These are phyloP conservation scores for Leishmania aethiopica DNA, from an alignment of 208 protist genomes.

Conservation along the genomic window DNA sequence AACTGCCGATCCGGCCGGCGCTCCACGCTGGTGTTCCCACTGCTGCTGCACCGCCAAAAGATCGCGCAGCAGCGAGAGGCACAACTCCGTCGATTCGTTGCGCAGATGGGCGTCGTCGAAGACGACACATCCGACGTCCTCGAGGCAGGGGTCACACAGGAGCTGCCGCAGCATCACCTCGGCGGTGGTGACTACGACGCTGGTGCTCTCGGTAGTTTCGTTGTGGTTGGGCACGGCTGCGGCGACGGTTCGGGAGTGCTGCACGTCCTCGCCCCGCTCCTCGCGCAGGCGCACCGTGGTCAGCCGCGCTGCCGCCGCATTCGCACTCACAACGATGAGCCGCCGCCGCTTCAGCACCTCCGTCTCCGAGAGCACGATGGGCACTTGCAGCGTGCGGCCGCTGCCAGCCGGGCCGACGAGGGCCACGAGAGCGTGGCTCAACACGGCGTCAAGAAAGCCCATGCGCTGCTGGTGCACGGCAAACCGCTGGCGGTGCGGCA, in stretches of 20 bases:
- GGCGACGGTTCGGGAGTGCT: constrained; percentile 46
- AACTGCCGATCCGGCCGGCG: constrained; percentile 9
- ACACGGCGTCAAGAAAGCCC: constrained; percentile 68
- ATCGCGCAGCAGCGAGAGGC: constrained; percentile 65
- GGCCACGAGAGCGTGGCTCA: constrained; percentile 58
- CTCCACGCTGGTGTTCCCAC: constrained; percentile 21
- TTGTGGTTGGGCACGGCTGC: constrained; percentile 41
- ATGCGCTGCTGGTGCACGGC: constrained; percentile 77
- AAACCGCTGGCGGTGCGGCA: constrained; percentile 85
- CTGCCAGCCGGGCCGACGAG: constrained; percentile 61
- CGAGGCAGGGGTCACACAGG: constrained; percentile 75
- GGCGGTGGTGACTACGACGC: constrained; percentile 77
- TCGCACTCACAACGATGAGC: constrained; percentile 71
- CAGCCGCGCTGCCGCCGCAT: constrained; percentile 54
- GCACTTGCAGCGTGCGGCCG: constrained; percentile 79
- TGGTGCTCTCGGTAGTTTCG: constrained; percentile 56
- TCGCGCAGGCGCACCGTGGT: constrained; percentile 74
- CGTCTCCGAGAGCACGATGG: constrained; percentile 83
- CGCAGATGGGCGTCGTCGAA: constrained; percentile 86
- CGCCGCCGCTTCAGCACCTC: constrained; percentile 81
- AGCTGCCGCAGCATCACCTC: constrained; percentile 86
- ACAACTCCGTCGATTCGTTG: constrained; percentile 70
- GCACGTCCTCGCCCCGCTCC: constrained; percentile 81
- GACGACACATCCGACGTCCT: constrained; percentile 76
- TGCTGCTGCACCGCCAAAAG: constrained; percentile 38